Percentiles rank a stretch among this genome's conserved stretches.
phyloP scores from a whole-genome alignment of 805 yeast species.

The Ogataea thermomethanolica region DNA sequence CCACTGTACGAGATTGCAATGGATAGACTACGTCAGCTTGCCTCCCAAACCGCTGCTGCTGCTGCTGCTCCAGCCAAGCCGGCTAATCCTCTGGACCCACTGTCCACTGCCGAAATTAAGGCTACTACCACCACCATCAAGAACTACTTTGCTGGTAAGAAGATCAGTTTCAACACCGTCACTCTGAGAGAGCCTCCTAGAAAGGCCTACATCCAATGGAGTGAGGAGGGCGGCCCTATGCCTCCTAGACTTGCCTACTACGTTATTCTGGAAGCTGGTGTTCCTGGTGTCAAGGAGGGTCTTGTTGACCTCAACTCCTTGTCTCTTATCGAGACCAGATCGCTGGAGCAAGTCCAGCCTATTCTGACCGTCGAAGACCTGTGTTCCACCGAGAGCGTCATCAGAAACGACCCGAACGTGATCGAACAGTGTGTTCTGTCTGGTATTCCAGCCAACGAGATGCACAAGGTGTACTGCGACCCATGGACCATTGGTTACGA shows the following conservation, averaged over 20 bases:
- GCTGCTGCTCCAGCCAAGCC: conserved; percentile 52
- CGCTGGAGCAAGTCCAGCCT: conserved; percentile 65
- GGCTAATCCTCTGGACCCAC: conserved; percentile 69
- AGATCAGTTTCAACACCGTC: conserved; percentile 60
- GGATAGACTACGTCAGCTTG: conserved; percentile 67
- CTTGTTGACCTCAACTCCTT: conserved; percentile 53
- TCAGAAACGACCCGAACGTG: conserved; percentile 68
- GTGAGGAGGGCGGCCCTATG: conserved; percentile 51
- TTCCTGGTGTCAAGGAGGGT: conserved; percentile 68
- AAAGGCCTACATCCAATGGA: conserved; percentile 60
- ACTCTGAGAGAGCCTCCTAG: conserved; percentile 72
- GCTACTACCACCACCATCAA: conserved; percentile 52
- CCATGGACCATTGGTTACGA: conserved; percentile 67
- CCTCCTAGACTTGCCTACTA: conserved; percentile 70
- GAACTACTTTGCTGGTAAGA: conserved; percentile 42
- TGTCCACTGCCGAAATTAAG: conserved; percentile 59
- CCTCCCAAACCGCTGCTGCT: conserved; percentile 57
- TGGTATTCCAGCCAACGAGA: conserved; percentile 62
- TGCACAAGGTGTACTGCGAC: conserved; percentile 60
- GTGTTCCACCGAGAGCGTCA: conserved; percentile 55
- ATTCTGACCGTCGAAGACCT: conserved; percentile 70
- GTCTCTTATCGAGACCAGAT: conserved; percentile 44
- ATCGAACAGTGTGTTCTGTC: conserved; percentile 68
- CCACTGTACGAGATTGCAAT: conserved; percentile 26
- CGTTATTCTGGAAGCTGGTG: conserved; percentile 57